Base-by-base conservation (phyloP, 2,329 filamentous ascomycete genomes). In the Taxawa tesnikishii region DNA sequence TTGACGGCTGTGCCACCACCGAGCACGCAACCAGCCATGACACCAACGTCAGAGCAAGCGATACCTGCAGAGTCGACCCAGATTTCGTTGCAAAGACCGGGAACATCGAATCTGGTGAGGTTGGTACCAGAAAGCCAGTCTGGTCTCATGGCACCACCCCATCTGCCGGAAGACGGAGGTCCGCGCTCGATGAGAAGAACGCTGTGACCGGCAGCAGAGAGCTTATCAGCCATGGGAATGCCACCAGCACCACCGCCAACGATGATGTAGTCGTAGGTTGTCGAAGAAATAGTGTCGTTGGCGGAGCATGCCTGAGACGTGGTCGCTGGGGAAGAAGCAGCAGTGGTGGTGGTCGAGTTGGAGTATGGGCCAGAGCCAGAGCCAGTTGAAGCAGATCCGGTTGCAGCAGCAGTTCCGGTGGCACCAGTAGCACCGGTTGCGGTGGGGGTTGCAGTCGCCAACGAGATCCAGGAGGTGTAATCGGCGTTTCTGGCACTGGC, bases 11-110 rank as follows among this genome's bases (percentile, higher is more conserved):
- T 70, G 6, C 73, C 73, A 34, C 78, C 79, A 29, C 79, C 79
- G 3, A 83, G 65, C 26, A 83, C 63, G 39, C 79, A 83, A 10
- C 76, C 79, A 9, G 75, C 74, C 74, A 81, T 80, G 45, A 78
- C 73, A 39, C 78, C 75, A n/a, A 71, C 74, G 49, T 83, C 78
- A 2, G 65, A 67, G 53, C 79, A 83, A 21, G 72, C 69, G 43
- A 80, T 73, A 16, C 73, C 75, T 4, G 62, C 60, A 7, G 70
- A 73, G n/a, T n/a, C n/a, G 4, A 62, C 56, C 68, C 74, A 79
- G 42, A 83, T 79, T 54, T 80, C 63, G 50, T 81, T 82, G 52
- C 74, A 79, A 37, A 82, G 68, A 33, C 76, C 75, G 0, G 78
- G 78, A 4, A 82, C 70, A 45, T 83, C 78, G 44, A 83, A 81